Evolutionary conservation across 805 yeast genomes (phyloP), one percentile per base, ranked within the genome.

Genomic region (Saturnispora quitensis): DNA sequence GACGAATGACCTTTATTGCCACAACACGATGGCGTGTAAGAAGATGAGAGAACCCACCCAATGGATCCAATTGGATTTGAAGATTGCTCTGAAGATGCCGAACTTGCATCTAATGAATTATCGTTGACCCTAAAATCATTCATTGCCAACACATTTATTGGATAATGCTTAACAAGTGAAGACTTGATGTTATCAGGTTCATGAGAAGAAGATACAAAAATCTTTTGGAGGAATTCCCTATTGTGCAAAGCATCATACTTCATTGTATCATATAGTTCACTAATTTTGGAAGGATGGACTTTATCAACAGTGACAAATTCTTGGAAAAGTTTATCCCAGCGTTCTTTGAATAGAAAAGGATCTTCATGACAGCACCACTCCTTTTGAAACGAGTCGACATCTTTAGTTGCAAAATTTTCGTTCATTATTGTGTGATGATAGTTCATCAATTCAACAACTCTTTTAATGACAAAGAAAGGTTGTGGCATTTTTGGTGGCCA

Each of bases 401-500:
- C 81, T 55, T 80, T 79, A 48, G 80, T 72, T 40, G 73, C 76
- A 60, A 84, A 89, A 63, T 90, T 90, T 67, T 83, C 78, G 51
- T 82, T 84, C 95, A 93, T 82, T 49, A 93, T 80, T 58, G 75
- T 78, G 40, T 82, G 82, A 65, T 93, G 97, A 68, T 85, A 89
- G 66, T 83, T 89, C 98, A 93, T 91, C 62, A 93, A 74, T 61
- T 89, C 97, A 42, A 93, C 96, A 27, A 93, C 99, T 56, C 97
- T 75, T 63, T 89, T 87, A 60, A 95, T 87, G 15, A 93, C 99
- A 47, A 83, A 80, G 63, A 89, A 91, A 2, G 99, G 99, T 64
- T 93, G 95, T 0, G 99, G 98, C 87, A 93, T 89, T 64, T 89
- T 89, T 18, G 93, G 87, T 0, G 99, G 99, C 99, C 99, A 93